Evolutionary conservation across 83 land plant species (phyloP).

Genomic region (Diphasiastrum complanatum): DNA sequence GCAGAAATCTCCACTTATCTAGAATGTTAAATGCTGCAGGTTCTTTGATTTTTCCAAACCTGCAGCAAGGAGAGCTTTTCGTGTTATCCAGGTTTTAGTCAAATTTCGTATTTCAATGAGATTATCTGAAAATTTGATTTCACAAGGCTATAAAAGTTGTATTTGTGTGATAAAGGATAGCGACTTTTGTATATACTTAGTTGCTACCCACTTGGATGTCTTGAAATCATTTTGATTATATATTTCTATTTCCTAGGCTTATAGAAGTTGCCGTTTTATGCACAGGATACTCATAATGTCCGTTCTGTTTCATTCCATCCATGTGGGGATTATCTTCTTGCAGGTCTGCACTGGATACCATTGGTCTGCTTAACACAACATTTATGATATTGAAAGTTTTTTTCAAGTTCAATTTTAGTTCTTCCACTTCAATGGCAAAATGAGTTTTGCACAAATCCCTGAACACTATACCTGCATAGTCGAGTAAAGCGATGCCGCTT

Average conservation of each 20-base stretch:
- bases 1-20: not conserved
- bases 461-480: too few relatives aligned
- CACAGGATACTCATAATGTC: constrained; percentile 96
- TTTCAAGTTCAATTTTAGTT: not conserved
- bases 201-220: too few relatives aligned
- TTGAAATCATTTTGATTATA: too few relatives aligned
- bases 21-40: constrained; percentile 42
- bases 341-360: constrained; percentile 43
- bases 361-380: not conserved
- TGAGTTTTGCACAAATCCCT: too few relatives aligned
- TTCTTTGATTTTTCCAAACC: constrained; percentile 91
- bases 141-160: too few relatives aligned
- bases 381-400: constrained; percentile 4
- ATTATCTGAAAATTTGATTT: too few relatives aligned
- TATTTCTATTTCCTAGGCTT: not conserved
- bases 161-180: too few relatives aligned
- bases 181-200: too few relatives aligned
- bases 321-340: constrained; percentile 84
- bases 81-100: constrained; percentile 84
- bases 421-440: too few relatives aligned
- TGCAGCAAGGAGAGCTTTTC: constrained; percentile 70
- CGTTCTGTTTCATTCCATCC: constrained; percentile 94
- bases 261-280: not conserved
- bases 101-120: too few relatives aligned
- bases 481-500: too few relatives aligned